Base-by-base conservation (phyloP, 345 rosid genomes). In the Trapa incisa region DNA sequence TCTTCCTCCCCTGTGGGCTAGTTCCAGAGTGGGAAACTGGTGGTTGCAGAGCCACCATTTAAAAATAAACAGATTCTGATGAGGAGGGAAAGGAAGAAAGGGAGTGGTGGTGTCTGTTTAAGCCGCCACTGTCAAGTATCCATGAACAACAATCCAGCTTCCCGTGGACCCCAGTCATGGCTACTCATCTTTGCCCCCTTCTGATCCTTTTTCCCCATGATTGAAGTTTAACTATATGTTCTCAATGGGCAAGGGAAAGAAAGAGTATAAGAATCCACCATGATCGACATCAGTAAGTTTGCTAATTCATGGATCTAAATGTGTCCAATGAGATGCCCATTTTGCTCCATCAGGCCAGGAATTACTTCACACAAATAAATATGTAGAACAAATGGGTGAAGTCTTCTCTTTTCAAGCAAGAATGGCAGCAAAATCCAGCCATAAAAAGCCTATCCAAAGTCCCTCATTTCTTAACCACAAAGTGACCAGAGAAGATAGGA, bases 351-450 rank as follows among this genome's bases (percentile, higher is more conserved):
- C 4, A 42, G 45, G 4, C 45, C 45, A 42, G 45, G 45, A 42
- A 42, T 42, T 8, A 42, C 8, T 4, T 8, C 8, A 8, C 4
- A 48, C 11, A 48, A 11, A 48, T 2, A 14, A 11, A 48, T 5
- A 57, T 29, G 12, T 29, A 22, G 61, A 5, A 29, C 36, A 32
- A 5, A n/a, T 0, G 32, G 17, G 32, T 32, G 36, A 6, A 12
- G 36, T 1, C 61, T 14, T 3, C 61, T 48, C 14, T 47, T 7
- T 11, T 48, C 15, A 2, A 2, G 39, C 43, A 36, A 65, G 1
- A 47, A 65, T 36, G 12, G 43, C 45, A 65, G 67, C 37, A 65
- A 65, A 48, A 65, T 11, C 36, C 67, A 42, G 33, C 67, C 67
- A 65, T 12, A 38, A 16, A 65, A 39, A 39, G 8, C 67, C 52